These are phyloP conservation scores for Mycena galopus DNA, from an alignment of 768 basidiomycete genomes.

Conservation along the genomic window DNA sequence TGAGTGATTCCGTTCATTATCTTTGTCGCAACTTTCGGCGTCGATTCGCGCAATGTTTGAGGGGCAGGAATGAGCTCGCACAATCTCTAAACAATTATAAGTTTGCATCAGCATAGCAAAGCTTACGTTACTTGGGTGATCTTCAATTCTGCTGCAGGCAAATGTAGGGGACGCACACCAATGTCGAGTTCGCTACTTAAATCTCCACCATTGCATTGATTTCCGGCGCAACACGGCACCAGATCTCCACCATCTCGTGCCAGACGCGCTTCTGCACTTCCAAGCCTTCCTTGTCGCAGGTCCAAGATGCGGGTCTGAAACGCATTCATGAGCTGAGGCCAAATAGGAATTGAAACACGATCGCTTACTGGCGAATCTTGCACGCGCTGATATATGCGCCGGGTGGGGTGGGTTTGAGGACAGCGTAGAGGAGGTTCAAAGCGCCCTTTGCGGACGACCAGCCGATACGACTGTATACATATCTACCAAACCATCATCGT, in stretches of 20 bases:
- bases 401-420: background rate
- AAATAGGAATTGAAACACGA: background rate
- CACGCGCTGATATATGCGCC: slow-evolving; percentile 6
- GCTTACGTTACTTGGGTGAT: too few relatives aligned
- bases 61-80: too few relatives aligned
- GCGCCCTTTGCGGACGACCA: background rate
- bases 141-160: too few relatives aligned
- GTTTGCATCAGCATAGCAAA: too few relatives aligned
- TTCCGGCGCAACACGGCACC: background rate
- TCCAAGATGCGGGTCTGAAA: background rate
- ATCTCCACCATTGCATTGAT: background rate
- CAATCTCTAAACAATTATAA: too few relatives aligned
- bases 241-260: background rate
- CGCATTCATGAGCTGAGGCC: background rate
- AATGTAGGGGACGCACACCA: too few relatives aligned
- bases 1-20: too few relatives aligned
- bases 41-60: too few relatives aligned
- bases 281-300: background rate
- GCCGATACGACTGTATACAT: background rate
- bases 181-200: background rate
- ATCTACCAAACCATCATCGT: background rate
- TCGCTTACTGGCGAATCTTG: background rate
- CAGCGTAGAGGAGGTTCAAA: slow-evolving; percentile 1
- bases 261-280: background rate
- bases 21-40: too few relatives aligned